Percentiles rank a stretch among this genome's conserved stretches.
phyloP scores from a whole-genome alignment of 1,139 yeast genomes.

The Taphrina populina region DNA sequence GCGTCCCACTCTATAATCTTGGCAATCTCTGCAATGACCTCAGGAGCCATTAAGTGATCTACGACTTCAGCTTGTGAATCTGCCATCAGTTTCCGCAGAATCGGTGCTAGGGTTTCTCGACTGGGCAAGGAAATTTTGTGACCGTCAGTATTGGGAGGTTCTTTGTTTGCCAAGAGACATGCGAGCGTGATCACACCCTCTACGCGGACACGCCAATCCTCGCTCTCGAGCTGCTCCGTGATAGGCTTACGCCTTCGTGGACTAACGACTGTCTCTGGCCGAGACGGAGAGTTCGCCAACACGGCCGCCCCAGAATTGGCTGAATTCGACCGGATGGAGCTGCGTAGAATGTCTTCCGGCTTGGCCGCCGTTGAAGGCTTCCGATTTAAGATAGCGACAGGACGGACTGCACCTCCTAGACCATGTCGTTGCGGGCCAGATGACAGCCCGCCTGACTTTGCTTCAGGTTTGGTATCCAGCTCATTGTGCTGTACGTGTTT shows the following conservation, averaged over 20 bases:
- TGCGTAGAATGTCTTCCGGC: slow-evolving; percentile 19
- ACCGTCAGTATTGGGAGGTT: slow-evolving; percentile 34
- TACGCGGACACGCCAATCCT: slow-evolving; percentile 33
- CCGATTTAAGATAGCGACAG: slow-evolving; percentile 14
- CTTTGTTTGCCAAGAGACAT: slow-evolving; percentile 35
- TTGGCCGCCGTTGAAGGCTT: slow-evolving; percentile 1
- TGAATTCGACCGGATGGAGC: slow-evolving; percentile 8
- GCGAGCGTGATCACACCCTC: slow-evolving; percentile 36
- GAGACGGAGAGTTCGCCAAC: slow-evolving; percentile 5
- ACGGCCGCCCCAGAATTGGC: slow-evolving; percentile 10
- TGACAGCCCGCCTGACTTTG: slow-evolving; percentile 29
- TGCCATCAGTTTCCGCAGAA: slow-evolving; percentile 32
- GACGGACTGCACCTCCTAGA: slow-evolving; percentile 33
- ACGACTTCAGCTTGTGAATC: slow-evolving; percentile 36
- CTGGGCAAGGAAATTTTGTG: slow-evolving; percentile 29
- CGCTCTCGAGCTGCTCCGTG: slow-evolving; percentile 35
- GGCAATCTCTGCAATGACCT: slow-evolving; percentile 35
- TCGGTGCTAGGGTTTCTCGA: slow-evolving; percentile 31
- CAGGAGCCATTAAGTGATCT: slow-evolving; percentile 36
- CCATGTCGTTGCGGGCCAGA: slow-evolving; percentile 35
- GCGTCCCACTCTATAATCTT: slow-evolving; percentile 33
- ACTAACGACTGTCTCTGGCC: slow-evolving; percentile 5
- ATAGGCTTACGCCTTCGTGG: slow-evolving; percentile 23
- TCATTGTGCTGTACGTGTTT: no score
- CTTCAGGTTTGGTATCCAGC: neutral